A percentile compares a stretch with the other conserved stretches of the same genome.
These are phyloP conservation scores for Oligophagozyma castellii DNA, from an alignment of 1,139 yeast species.

Conservation along the genomic window DNA sequence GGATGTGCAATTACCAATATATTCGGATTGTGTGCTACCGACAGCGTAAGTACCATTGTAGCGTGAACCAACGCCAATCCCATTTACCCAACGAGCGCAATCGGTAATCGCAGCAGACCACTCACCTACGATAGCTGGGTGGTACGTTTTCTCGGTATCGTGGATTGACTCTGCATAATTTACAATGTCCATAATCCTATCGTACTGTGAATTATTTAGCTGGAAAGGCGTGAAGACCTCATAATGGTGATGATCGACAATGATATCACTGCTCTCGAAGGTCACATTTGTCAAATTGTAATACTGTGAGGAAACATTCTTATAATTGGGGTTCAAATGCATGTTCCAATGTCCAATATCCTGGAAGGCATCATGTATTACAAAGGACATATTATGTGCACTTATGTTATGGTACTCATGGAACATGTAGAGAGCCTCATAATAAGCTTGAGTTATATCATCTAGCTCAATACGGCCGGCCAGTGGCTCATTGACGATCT, in stretches of 20 bases:
- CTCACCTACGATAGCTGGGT: conserved; percentile 46
- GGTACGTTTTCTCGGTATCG: conserved; percentile 28
- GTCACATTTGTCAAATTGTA: conserved; percentile 8
- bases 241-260: conserved; percentile 49
- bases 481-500: conserved; percentile 55
- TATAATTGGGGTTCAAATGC: conserved; percentile 27
- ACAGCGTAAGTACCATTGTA: conserved; percentile 38
- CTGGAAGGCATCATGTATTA: conserved; percentile 48
- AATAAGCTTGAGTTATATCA: conserved; percentile 28
- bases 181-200: conserved; percentile 24
- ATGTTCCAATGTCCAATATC: conserved; percentile 37
- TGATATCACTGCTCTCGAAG: conserved; percentile 27
- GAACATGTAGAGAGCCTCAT: conserved; percentile 22
- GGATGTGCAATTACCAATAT: conserved; percentile 13
- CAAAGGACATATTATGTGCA: conserved; percentile 32
- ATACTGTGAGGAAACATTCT: conserved; percentile 16
- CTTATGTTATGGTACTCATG: conserved; percentile 28
- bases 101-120: conserved; percentile 56
- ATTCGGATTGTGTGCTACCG: conserved; percentile 21
- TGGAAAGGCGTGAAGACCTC: conserved; percentile 40
- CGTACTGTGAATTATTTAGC: conserved; percentile 24
- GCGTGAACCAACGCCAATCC: conserved; percentile 45
- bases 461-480: conserved; percentile 30
- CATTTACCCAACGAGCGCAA: conserved; percentile 54
- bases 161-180: conserved; percentile 29